A percentile compares a stretch with the other conserved stretches of the same genome.
Conservation (phyloP, 2,329 filamentous ascomycete species). For the Neonectria sp. region DNA sequence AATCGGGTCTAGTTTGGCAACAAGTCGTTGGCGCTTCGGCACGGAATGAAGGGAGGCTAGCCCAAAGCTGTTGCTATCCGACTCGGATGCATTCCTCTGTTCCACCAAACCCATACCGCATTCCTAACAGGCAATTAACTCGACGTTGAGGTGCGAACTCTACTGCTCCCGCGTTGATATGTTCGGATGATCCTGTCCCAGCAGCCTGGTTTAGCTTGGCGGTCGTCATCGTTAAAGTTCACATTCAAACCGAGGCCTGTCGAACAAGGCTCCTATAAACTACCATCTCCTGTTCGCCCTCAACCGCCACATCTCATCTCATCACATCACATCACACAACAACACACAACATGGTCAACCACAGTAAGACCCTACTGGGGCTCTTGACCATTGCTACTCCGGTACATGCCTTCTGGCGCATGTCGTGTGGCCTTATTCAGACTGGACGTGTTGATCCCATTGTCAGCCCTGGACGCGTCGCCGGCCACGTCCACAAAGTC, state of each 20-base stretch:
- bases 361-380: slow-evolving; percentile 20
- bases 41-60: slow-evolving; percentile 26
- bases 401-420: slow-evolving; percentile 43
- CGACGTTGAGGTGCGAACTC: neutral
- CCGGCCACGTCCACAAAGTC: slow-evolving; percentile 42
- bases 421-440: slow-evolving; percentile 44
- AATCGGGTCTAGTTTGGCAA: slow-evolving; percentile 27
- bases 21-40: slow-evolving; percentile 17
- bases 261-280: neutral
- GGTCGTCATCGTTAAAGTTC: slow-evolving; percentile 4
- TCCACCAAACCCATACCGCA: neutral
- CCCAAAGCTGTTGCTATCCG: slow-evolving; percentile 14
- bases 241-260: slow-evolving; percentile 1
- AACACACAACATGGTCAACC: slow-evolving; percentile 29
- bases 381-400: slow-evolving; percentile 28
- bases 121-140: neutral
- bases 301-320: slow-evolving; percentile 5
- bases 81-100: neutral
- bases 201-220: neutral
- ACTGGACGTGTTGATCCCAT: slow-evolving; percentile 43
- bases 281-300: slow-evolving; percentile 21
- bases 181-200: slow-evolving; percentile 30
- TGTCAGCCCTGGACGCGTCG: slow-evolving; percentile 36
- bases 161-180: neutral
- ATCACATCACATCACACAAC: neutral